Base-by-base conservation (phyloP, 148 eudicot genomes). In the Fagopyrum esculentum region DNA sequence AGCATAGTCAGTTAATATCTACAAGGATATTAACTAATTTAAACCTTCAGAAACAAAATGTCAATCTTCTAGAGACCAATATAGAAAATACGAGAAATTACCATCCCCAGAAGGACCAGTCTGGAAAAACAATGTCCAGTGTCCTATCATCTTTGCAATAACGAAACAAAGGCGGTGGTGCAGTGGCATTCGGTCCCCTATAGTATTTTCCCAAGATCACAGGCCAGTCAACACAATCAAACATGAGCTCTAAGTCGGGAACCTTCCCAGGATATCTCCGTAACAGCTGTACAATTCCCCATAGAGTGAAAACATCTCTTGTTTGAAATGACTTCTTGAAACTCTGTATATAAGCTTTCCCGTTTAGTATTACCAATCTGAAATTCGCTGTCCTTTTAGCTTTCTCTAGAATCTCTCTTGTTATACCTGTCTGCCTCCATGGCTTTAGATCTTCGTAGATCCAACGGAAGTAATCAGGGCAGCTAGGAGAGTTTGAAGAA, bases 101-200 rank as follows among this genome's bases (percentile, higher is more conserved):
- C 98, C 98, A 92, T 80, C 98, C 98, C 98, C 96, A 92, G 74
- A 90, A 92, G 76, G 98, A 87, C 98, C 98, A 92, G 69, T 92
- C 98, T 1, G 98, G 98, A 64, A 93, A 93, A 50, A 88, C 91
- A 61, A 93, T 88, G 73, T 93, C 97, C 68, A 82, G 77, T 3
- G 91, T 86, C 47, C 70, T 73, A 77, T 87, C 83, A 75, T 93
- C 85, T 17, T 87, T 86, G 74, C 94, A 89, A 72, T 93, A 93
- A 19, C 86, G 86, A 77, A 93, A 91, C 78, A 93, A n/a, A 4
- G 95, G 93, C 3, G 93, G 90, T 9, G 90, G 95, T 17, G 86
- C 74, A 30, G 80, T 74, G 8, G 83, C 83, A 40, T 86, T 80
- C 30, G 78, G 81, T 10, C 78, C 75, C 26, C 49, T 63, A 55